A percentile compares a stretch with the other conserved stretches of the same genome.
phyloP scores from a whole-genome alignment of 2,329 filamentous ascomycete species.

The Neonectria faginata region DNA sequence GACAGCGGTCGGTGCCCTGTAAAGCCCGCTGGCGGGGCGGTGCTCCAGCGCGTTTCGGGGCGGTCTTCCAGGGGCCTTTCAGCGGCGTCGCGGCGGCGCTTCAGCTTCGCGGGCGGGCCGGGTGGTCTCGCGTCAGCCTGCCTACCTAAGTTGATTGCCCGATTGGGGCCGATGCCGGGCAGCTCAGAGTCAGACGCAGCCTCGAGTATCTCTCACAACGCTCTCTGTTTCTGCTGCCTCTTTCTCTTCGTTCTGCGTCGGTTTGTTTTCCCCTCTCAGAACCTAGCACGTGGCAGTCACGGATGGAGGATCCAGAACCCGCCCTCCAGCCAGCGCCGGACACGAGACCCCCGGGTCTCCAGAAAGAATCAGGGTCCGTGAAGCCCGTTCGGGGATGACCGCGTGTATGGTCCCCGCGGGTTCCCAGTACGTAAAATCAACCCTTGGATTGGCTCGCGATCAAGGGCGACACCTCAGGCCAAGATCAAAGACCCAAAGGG shows the following conservation, averaged over 20 bases:
- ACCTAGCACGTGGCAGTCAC: neutral
- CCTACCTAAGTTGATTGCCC: constrained; percentile 2
- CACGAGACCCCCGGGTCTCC: constrained; percentile 37
- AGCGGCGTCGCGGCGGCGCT: constrained; percentile 12
- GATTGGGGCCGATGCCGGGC: constrained; percentile 16
- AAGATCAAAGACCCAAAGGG: neutral
- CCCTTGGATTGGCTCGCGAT: constrained; percentile 43
- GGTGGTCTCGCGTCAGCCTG: constrained; percentile 15
- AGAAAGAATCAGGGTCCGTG: constrained; percentile 29
- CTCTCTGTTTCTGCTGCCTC: neutral
- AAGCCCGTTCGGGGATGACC: constrained; percentile 40
- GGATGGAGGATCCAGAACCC: constrained; percentile 28
- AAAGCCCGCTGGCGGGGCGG: constrained; percentile 19
- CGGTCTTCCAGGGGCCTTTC: constrained; percentile 26
- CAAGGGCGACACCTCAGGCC: constrained; percentile 31
- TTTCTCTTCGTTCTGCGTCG: constrained; percentile 15
- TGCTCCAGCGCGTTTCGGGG: constrained; percentile 33
- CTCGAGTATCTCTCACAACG: neutral
- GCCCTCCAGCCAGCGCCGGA: constrained; percentile 38
- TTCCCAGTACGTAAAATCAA: constrained; percentile 46
- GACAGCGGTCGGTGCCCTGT: constrained; percentile 11
- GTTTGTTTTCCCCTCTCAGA: constrained; percentile 12
- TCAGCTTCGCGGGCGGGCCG: neutral
- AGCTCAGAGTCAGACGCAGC: constrained; percentile 2
- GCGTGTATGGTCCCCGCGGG: constrained; percentile 35